A percentile compares a stretch with the other conserved stretches of the same genome.
Evolutionary conservation across 1,284 basidiomycete species (phyloP).

Genomic region (Inonotus obliquus): DNA sequence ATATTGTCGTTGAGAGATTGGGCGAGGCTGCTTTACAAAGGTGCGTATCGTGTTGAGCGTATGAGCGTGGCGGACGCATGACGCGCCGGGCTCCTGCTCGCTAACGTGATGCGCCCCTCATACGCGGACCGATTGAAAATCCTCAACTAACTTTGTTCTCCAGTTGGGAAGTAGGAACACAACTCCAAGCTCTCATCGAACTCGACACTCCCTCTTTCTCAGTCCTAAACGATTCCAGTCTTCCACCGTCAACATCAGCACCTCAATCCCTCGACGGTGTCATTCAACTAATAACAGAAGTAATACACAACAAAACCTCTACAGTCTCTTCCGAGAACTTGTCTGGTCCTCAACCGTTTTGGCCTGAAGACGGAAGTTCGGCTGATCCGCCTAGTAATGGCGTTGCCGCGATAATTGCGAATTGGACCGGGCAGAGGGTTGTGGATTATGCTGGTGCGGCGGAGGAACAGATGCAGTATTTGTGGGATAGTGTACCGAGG

Average conservation of each 20-base stretch:
- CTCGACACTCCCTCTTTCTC: slow-evolving; percentile 58
- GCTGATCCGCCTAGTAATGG: slow-evolving; percentile 84
- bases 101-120: background rate
- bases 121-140: background rate
- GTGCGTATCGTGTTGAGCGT: slow-evolving; percentile 27
- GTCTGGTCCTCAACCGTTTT: slow-evolving; percentile 46
- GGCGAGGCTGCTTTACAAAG: slow-evolving; percentile 45
- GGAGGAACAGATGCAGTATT: slow-evolving; percentile 63
- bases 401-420: slow-evolving; percentile 73
- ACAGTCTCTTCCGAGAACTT: slow-evolving; percentile 32
- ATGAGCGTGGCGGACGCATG: too few species aligned
- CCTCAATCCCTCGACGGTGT: slow-evolving; percentile 38
- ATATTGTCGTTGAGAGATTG: slow-evolving; percentile 39
- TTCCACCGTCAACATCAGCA: slow-evolving; percentile 29
- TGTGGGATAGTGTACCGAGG: slow-evolving; percentile 62
- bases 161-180: slow-evolving; percentile 84
- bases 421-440: slow-evolving; percentile 52
- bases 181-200: slow-evolving; percentile 68
- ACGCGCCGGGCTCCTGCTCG: background rate
- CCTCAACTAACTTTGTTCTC: too few species aligned
- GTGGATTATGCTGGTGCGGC: slow-evolving; percentile 66
- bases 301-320: slow-evolving; percentile 44
- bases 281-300: slow-evolving; percentile 50
- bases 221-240: slow-evolving; percentile 44
- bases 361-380: slow-evolving; percentile 56